Base-by-base conservation (phyloP, 768 basidiomycete species). In the Lyophyllum semitale region DNA sequence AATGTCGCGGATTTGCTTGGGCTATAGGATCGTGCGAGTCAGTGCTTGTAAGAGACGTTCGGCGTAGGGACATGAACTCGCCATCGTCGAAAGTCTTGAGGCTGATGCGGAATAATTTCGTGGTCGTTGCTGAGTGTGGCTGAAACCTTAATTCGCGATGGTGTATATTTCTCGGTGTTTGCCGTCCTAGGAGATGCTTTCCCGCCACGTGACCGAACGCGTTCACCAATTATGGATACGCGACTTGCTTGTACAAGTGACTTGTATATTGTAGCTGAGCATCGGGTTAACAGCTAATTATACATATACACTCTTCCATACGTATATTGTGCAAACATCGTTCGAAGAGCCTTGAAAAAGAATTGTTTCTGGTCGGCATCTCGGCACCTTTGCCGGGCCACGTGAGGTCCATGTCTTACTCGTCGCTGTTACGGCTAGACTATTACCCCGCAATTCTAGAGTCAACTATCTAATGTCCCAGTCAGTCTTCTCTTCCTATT, bases 1-100 rank as follows among this genome's bases (percentile, higher is more conserved):
- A 84, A 98, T 98, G 77, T 98, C 95, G 66, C 84, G 82, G 80
- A 99, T 88, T 86, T 98, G 92, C 80, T 97, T 95, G 58, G 96
- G 95, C 96, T 98, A 68, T 2, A 49, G 18, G 32, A 32, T 54
- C 25, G 8, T 18, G 25, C 11, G 46, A 44, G 55, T 51, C 41
- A 61, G 51, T n/a, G 8, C n/a, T 11, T 55, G 57, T 29, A 62
- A 52, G 23, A n/a, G 1, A 6, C 15, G 32, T 25, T 23, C 29
- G 44, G 23, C 29, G 38, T 33, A 25, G 51, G 52, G 55, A 58
- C 54, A 42, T 59, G 53, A 44, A 62, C 69, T 75, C 71, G 67
- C 75, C 75, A 76, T 76, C 69, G 73, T 75, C 67, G 68, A 66
- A 66, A 65, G 66, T 71, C 67, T 73, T 72, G 71, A 67, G 69